A percentile compares a stretch with the other conserved stretches of the same genome.
These are phyloP conservation scores for Phytophthora boehmeriae DNA, from an alignment of 352 stramenopile genomes.

Conservation along the genomic window DNA sequence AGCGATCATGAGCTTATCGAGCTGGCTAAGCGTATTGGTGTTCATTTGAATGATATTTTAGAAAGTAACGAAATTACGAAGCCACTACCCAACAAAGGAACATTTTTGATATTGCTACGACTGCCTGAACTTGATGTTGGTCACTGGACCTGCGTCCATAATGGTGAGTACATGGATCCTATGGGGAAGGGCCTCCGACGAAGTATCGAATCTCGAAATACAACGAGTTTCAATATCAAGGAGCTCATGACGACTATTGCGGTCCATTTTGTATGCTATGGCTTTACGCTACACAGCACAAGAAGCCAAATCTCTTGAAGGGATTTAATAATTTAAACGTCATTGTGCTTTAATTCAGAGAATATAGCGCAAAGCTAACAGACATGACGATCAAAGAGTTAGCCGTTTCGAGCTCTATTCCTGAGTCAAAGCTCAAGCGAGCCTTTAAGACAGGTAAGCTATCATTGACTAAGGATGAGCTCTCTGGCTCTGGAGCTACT, in stretches of 20 bases:
- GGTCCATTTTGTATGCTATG: too few species aligned
- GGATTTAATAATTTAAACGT: too few species aligned
- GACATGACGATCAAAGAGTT: too few species aligned
- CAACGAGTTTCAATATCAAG: too few species aligned
- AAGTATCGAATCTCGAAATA: slow-evolving; percentile 1
- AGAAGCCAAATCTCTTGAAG: too few species aligned
- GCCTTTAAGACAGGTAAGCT: slow-evolving; percentile 13
- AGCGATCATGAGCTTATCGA: slow-evolving; percentile 1
- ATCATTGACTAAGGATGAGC: not conserved
- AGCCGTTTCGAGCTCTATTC: too few species aligned
- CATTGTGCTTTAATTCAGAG: too few species aligned
- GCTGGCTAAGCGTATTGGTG: not conserved
- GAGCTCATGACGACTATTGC: too few species aligned
- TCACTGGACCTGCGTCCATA: slow-evolving; percentile 1
- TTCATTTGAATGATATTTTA: not conserved
- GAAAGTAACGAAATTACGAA: not conserved
- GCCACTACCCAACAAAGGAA: not conserved
- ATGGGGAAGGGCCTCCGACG: slow-evolving; percentile 13
- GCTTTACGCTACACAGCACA: too few species aligned
- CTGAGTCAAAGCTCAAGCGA: slow-evolving; percentile 9
- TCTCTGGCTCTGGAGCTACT: slow-evolving; percentile 4
- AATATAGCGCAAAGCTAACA: too few species aligned
- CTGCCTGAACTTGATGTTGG: slow-evolving; percentile 2
- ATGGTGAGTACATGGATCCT: slow-evolving; percentile 5
- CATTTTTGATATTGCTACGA: slow-evolving; percentile 5